phyloP scores from a whole-genome alignment of 2,329 filamentous ascomycete species.

The Fusarium pininemorale region DNA sequence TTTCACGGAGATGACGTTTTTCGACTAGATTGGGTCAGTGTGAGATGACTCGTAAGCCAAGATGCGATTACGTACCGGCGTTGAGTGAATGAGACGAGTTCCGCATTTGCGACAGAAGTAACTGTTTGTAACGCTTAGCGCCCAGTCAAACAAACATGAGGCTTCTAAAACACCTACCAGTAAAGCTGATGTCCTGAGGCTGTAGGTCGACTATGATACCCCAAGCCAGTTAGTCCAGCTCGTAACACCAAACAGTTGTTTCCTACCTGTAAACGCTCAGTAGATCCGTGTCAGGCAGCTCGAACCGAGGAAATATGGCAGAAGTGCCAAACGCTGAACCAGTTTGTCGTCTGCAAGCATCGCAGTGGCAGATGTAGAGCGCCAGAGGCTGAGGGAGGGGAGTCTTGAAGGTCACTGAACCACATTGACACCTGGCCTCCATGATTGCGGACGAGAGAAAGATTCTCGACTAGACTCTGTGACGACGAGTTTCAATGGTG shows the following conservation, averaged over 20 bases:
- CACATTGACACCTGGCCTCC: constrained; percentile 73
- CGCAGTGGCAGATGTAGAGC: constrained; percentile 78
- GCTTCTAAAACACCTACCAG: constrained; percentile 54
- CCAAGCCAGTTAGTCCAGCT: constrained; percentile 1
- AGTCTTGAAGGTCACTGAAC: constrained; percentile 69
- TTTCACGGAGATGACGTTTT: constrained; percentile 71
- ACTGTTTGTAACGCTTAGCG: constrained; percentile 46
- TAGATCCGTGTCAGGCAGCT: constrained; percentile 58
- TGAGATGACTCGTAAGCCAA: not conserved
- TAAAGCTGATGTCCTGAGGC: constrained; percentile 65
- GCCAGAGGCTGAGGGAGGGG: constrained; percentile 67
- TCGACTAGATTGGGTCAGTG: constrained; percentile 51
- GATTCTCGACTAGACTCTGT: not conserved
- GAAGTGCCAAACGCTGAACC: constrained; percentile 74
- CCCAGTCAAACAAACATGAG: not conserved
- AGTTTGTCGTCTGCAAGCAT: constrained; percentile 71
- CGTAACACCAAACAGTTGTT: not conserved
- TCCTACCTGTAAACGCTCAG: constrained; percentile 62
- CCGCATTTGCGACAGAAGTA: constrained; percentile 75
- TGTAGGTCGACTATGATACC: constrained; percentile 60
- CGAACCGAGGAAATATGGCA: constrained; percentile 75
- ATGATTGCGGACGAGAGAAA: constrained; percentile 48
- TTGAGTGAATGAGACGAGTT: constrained; percentile 70
- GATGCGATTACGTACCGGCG: constrained; percentile 55
- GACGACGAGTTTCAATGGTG: not conserved